Evolutionary conservation across 2,329 filamentous ascomycete genomes (phyloP).

Genomic region (Tolypocladium capitatum): DNA sequence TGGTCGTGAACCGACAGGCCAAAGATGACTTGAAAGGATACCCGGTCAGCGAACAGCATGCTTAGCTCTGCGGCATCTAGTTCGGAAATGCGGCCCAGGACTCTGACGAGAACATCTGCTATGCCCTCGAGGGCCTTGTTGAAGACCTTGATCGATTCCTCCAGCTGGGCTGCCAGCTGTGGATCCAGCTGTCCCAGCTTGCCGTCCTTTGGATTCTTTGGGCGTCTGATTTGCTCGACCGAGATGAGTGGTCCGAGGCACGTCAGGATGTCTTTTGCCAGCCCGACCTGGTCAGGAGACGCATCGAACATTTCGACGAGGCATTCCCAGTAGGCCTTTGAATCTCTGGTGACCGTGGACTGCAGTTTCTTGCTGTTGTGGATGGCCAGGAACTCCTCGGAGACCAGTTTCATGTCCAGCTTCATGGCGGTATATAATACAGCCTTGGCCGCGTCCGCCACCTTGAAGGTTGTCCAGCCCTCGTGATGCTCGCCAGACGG

Average conservation of each 20-base stretch:
- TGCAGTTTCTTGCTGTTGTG: slow-evolving; percentile 47
- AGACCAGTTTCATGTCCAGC: slow-evolving; percentile 29
- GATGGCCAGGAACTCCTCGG: slow-evolving; percentile 41
- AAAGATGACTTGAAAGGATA: slow-evolving; percentile 61
- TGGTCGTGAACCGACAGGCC: slow-evolving; percentile 73
- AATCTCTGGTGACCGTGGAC: slow-evolving; percentile 55
- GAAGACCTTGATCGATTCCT: slow-evolving; percentile 46
- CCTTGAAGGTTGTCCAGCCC: slow-evolving; percentile 26
- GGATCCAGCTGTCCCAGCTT: slow-evolving; percentile 3
- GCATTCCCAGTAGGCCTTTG: slow-evolving; percentile 28
- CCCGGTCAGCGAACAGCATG: slow-evolving; percentile 52
- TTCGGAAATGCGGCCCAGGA: slow-evolving; percentile 68
- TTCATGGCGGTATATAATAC: slow-evolving; percentile 41
- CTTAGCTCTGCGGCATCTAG: slow-evolving; percentile 59
- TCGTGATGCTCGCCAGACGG: slow-evolving; percentile 13
- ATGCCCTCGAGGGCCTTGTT: slow-evolving; percentile 54
- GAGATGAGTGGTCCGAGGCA: slow-evolving; percentile 59
- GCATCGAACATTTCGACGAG: slow-evolving; percentile 61
- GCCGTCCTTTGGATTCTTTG: slow-evolving; percentile 35
- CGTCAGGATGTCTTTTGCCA: slow-evolving; percentile 63
- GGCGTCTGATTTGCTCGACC: slow-evolving; percentile 57
- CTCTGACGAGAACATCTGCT: slow-evolving; percentile 49
- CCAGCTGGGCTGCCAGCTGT: slow-evolving; percentile 12
- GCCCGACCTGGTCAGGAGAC: slow-evolving; percentile 53
- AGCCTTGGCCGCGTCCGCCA: slow-evolving; percentile 29